Base-by-base conservation (phyloP, 2,329 filamentous ascomycete species). In the Neofusicoccum sp. region DNA sequence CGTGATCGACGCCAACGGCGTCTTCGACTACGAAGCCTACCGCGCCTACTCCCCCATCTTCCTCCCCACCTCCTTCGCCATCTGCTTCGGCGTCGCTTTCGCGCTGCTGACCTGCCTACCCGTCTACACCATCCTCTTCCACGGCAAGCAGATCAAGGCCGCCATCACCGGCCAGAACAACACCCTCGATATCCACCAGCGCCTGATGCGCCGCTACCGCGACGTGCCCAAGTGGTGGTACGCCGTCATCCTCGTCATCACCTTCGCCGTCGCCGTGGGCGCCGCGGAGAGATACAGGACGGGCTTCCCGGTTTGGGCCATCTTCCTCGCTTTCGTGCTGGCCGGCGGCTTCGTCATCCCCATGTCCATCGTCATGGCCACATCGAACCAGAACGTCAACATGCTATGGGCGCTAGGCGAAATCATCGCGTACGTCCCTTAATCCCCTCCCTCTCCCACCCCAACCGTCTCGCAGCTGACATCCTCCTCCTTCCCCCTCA, bases 371-470 rank as follows among this genome's bases (percentile, higher is more conserved):
- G 49, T 54, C 49, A 54, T 54, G 49, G 49, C 49, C 6, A 54
- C 49, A n/a, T 54, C 49, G 24, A 54, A 54, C 14, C 49, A 54
- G 49, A 38, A 51, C 30, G n/a, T 54, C 36, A 54, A 86, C 70
- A 82, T 83, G 56, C 83, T 86, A 69, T 77, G 78, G 2, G 79
- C 79, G 12, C 71, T 82, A 2, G 81, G 81, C 63, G 77, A 82
- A 58, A 72, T 82, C 36, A 79, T 79, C 3, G 58, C 38, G 51
- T 40, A 36, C 14, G 49, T 66, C 64, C 7, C 63, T 69, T 36
- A 67, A 67, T 51, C 48, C 66, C 43, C 57, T 65, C 16, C 62
- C 63, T n/a, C 6, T 24, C 47, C 6, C 34, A 34, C 24, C 8
- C 11, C 31, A 16, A 30, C n/a, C 2, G 26, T 12, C 2, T 6